Base-by-base conservation (phyloP, 169 alveolate species). In the Theileria sp. region DNA sequence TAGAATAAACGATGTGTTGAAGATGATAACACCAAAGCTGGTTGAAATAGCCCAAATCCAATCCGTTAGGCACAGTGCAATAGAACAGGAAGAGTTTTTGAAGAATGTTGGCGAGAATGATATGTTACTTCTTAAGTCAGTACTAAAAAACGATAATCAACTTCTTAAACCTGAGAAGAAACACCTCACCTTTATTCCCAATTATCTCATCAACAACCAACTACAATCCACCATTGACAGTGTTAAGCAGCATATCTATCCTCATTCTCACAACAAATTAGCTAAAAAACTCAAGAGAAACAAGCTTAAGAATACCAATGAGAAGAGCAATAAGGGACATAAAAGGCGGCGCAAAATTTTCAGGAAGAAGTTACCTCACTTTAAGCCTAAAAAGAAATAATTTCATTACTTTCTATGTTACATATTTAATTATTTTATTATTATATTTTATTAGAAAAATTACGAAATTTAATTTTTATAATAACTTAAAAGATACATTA, bases 21-120 rank as follows among this genome's bases (percentile, higher is more conserved):
- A 76, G 88, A 77, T 56, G 15, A 81, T 81, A 12, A 81, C 88
- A 32, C 73, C 73, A 74, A 38, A 69, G 49, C 66, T 76, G 73
- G 80, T 81, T 61, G 73, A 75, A 8, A 75, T 79, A 30, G 75
- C 80, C 25, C 78, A 81, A 38, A 66, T 81, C 66, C 88, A 81
- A 74, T 80, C 88, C 19, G 60, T 81, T 54, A 49, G 85, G 28
- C 83, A 81, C 54, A 75, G 85, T 60, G 88, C 88, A 34, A 60
- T 81, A 25, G 75, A 73, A 13, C 79, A 81, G 76, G 88, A 81
- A 15, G 83, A 75, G 19, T 81, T 81, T 25, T 75, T 75, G 32
- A 76, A 69, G 70, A 81, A 25, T 17, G 83, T 74, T 56, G 71
- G 54, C 65, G 66, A 76, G 36, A 75, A 60, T 44, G 88, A 81